Evolutionary conservation across 202 grass and related monocot species (phyloP).

Genomic region (Elaeis oleifera): DNA sequence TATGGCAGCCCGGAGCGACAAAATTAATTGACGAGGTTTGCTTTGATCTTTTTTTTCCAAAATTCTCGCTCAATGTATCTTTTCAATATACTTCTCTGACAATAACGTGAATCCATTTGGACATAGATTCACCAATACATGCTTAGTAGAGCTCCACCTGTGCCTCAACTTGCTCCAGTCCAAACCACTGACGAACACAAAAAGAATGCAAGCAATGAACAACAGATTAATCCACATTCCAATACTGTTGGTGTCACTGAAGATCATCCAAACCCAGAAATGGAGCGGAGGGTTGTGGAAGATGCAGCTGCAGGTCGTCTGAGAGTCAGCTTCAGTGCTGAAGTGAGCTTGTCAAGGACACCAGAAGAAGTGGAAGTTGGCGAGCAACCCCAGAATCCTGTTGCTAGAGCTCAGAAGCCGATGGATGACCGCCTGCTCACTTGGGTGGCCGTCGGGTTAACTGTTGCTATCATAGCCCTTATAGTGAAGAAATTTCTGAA

Average conservation of each 20-base stretch:
- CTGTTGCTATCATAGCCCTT: slow-evolving; percentile 76
- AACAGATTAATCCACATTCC: slow-evolving; percentile 18
- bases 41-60: background rate
- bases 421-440: slow-evolving; percentile 75
- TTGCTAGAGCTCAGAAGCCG: slow-evolving; percentile 41
- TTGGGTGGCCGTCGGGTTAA: slow-evolving; percentile 61
- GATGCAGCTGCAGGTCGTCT: slow-evolving; percentile 31
- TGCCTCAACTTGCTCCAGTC: slow-evolving; percentile 35
- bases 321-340: slow-evolving; percentile 24
- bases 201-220: slow-evolving; percentile 21
- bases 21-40: slow-evolving; percentile 82
- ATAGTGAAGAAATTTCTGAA: slow-evolving; percentile 88
- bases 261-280: slow-evolving; percentile 34
- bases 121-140: slow-evolving; percentile 81
- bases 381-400: slow-evolving; percentile 16
- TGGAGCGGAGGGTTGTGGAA: slow-evolving; percentile 25
- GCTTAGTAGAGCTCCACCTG: slow-evolving; percentile 61
- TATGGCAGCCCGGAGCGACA: slow-evolving; percentile 80
- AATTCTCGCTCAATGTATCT: slow-evolving; percentile 3
- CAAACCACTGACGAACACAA: slow-evolving; percentile 24
- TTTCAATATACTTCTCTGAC: slow-evolving; percentile 5
- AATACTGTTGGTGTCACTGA: slow-evolving; percentile 17
- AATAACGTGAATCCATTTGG: background rate
- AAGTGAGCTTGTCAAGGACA: slow-evolving; percentile 27
- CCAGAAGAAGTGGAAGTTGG: background rate